phyloP scores from a whole-genome alignment of 108 stramenopile species.

The Pseudonitzschia multiseries region DNA sequence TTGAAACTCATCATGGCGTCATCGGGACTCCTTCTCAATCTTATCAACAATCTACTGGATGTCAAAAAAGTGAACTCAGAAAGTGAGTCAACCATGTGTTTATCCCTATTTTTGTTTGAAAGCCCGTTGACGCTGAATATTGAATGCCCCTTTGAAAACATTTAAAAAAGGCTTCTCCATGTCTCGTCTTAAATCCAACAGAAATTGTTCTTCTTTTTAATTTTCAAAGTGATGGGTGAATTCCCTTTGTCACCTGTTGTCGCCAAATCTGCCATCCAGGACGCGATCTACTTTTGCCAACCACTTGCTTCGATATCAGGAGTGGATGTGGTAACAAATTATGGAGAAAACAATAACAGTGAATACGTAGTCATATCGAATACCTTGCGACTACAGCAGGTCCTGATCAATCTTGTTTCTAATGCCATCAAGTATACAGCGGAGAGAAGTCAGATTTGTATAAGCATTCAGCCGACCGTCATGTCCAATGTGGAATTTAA shows the following conservation, averaged over 20 bases:
- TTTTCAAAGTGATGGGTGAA: constrained; percentile 14
- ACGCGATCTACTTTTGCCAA: constrained; percentile 20
- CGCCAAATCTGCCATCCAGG: neutral
- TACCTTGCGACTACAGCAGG: constrained; percentile 22
- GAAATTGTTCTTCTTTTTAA: neutral
- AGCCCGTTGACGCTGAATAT: neutral
- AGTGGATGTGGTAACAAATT: constrained; percentile 1
- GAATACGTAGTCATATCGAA: constrained; percentile 11
- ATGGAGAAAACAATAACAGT: neutral
- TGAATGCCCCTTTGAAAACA: too few species aligned
- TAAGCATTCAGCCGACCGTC: neutral
- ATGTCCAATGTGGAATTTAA: constrained; percentile 10
- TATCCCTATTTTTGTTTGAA: neutral
- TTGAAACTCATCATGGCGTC: constrained; percentile 25
- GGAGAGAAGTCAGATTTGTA: constrained; percentile 15
- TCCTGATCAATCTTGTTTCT: constrained; percentile 43
- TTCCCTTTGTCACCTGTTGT: constrained; percentile 10
- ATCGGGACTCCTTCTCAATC: constrained; percentile 20
- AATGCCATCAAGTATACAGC: constrained; percentile 55
- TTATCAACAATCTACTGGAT: constrained; percentile 27
- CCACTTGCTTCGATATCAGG: constrained; percentile 22
- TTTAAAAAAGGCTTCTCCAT: too few species aligned
- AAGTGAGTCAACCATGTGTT: neutral
- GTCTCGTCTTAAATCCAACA: neutral
- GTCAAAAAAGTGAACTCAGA: constrained; percentile 11